Conservation (phyloP, 2,329 filamentous ascomycete species). For the Teratosphaeria viscida region DNA sequence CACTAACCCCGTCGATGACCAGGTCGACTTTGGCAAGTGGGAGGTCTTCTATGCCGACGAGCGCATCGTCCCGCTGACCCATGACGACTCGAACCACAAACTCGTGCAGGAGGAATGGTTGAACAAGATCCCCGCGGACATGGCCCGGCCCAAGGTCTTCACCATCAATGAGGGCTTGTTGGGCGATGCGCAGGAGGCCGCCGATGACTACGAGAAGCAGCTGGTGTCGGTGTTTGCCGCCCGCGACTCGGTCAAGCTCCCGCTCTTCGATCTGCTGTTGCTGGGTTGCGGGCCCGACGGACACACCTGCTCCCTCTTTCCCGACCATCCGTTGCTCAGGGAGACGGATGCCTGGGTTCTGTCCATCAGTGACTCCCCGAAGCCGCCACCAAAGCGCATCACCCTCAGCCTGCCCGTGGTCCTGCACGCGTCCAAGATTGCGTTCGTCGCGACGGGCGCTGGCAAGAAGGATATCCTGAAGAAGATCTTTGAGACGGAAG, state of each 20-base stretch:
- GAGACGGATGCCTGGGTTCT: slow-evolving; percentile 88
- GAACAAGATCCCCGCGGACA: slow-evolving; percentile 66
- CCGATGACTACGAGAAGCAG: slow-evolving; percentile 83
- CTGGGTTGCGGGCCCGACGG: slow-evolving; percentile 92
- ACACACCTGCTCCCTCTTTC: slow-evolving; percentile 95
- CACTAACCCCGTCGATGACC: slow-evolving; percentile 47
- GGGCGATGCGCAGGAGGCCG: slow-evolving; percentile 79
- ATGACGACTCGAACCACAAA: slow-evolving; percentile 88
- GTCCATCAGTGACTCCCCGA: slow-evolving; percentile 84
- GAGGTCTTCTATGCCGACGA: slow-evolving; percentile 98
- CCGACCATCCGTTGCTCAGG: slow-evolving; percentile 73
- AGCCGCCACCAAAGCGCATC: slow-evolving; percentile 83
- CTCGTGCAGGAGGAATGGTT: slow-evolving; percentile 80
- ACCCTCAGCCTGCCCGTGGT: slow-evolving; percentile 88
- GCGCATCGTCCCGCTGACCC: slow-evolving; percentile 81
- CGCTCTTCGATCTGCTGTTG: slow-evolving; percentile 88
- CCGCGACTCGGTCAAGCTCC: slow-evolving; percentile 86
- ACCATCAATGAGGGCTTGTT: slow-evolving; percentile 61
- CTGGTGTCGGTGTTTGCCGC: slow-evolving; percentile 80
- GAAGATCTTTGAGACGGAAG: slow-evolving; percentile 75
- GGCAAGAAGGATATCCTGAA: slow-evolving; percentile 89
- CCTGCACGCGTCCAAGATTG: slow-evolving; percentile 73
- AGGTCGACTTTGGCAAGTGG: slow-evolving; percentile 74
- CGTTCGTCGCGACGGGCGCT: slow-evolving; percentile 80
- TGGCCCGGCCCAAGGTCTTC: slow-evolving; percentile 61